Conservation (phyloP, 306 rosid genomes). For the Malus sylvestris region DNA sequence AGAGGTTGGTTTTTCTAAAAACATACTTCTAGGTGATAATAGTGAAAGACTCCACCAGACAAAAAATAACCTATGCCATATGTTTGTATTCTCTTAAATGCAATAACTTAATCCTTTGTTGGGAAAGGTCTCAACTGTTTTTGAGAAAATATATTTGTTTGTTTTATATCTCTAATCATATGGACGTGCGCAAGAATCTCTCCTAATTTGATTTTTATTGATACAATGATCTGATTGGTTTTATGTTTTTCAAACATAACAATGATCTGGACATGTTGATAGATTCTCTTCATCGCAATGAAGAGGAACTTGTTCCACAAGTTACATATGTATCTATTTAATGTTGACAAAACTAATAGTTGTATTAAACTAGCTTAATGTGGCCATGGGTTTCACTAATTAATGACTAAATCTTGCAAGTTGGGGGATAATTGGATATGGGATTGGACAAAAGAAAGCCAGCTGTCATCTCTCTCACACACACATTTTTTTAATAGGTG, state of each 20-base stretch:
- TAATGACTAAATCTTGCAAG: constrained; percentile 1
- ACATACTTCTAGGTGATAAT: no score
- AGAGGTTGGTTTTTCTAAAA: no score
- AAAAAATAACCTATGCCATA: not conserved
- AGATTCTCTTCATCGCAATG: not conserved
- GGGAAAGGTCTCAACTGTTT: no score
- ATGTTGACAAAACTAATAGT: not conserved
- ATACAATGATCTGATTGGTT: not conserved
- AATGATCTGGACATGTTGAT: no score
- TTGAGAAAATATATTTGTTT: no score
- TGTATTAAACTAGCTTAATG: not conserved
- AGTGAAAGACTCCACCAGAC: no score
- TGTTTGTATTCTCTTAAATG: no score
- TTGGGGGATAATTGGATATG: not conserved
- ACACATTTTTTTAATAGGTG: no score
- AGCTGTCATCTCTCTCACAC: not conserved
- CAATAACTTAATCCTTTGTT: not conserved
- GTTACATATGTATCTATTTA: not conserved
- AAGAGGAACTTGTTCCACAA: not conserved
- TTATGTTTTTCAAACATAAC: not conserved
- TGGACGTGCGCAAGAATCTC: no score
- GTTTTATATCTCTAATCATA: not conserved
- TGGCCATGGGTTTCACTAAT: not conserved
- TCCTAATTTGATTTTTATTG: not conserved
- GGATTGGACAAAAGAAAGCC: not conserved